Conservation (phyloP, 306 rosid species). For the Glycine soja region DNA sequence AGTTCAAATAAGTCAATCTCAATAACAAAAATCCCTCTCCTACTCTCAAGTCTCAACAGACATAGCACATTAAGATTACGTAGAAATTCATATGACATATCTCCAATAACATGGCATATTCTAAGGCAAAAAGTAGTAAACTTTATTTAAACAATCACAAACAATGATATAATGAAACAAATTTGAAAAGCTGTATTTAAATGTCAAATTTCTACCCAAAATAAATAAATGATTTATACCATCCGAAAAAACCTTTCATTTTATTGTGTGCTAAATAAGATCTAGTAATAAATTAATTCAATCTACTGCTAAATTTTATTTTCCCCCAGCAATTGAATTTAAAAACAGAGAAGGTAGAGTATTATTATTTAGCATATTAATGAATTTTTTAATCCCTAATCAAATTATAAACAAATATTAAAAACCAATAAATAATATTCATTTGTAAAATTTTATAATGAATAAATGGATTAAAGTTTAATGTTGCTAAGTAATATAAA, state of each 20-base stretch:
- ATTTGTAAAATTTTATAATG: not conserved
- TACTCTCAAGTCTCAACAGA: not conserved
- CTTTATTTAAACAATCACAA: slow-evolving; percentile 17
- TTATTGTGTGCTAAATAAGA: not conserved
- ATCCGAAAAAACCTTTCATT: not conserved
- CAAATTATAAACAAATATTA: not conserved
- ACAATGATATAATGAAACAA: not conserved
- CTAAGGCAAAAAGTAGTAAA: slow-evolving; percentile 8
- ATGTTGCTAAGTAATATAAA: not conserved
- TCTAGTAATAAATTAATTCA: slow-evolving; percentile 4
- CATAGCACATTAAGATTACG: not conserved
- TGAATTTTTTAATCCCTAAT: not conserved
- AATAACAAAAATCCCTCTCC: not conserved
- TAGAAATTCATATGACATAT: slow-evolving; percentile 29
- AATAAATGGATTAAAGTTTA: not conserved
- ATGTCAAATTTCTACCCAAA: slow-evolving; percentile 4
- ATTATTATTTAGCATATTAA: not conserved
- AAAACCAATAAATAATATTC: not conserved
- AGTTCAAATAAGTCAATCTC: slow-evolving; percentile 28
- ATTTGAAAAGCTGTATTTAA: not conserved
- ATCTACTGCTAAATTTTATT: not conserved
- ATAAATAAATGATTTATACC: not conserved
- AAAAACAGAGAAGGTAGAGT: slow-evolving; percentile 4
- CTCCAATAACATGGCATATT: not conserved
- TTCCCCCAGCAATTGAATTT: slow-evolving; percentile 17